Conservation (phyloP, 2,329 filamentous ascomycete genomes). For the Trichoderma sp. region DNA sequence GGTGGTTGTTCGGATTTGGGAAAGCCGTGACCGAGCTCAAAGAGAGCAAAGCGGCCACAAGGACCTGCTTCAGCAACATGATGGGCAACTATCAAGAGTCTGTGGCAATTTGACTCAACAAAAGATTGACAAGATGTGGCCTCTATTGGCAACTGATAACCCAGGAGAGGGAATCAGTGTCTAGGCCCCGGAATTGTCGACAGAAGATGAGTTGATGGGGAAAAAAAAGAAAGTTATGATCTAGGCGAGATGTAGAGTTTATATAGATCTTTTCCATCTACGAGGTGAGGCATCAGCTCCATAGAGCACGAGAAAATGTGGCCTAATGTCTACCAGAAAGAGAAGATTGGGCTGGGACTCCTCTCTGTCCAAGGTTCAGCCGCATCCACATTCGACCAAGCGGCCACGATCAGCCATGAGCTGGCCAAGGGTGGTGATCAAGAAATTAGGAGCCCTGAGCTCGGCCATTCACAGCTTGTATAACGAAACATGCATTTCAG, state of each 20-base stretch:
- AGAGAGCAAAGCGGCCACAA: slow-evolving; percentile 11
- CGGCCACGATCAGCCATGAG: slow-evolving; percentile 5
- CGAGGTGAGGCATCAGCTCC: background rate
- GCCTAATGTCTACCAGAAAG: background rate
- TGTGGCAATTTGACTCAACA: background rate
- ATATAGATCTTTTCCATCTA: background rate
- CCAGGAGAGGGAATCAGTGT: background rate
- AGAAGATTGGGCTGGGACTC: background rate
- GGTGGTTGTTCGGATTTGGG: slow-evolving; percentile 6
- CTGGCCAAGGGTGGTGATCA: background rate
- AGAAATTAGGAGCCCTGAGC: background rate
- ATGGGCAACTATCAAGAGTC: background rate
- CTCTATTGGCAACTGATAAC: background rate
- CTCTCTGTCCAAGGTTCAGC: background rate
- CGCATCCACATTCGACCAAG: slow-evolving; percentile 1
- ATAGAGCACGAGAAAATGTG: background rate
- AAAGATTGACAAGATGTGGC: background rate
- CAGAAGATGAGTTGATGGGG: background rate
- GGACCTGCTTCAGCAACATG: slow-evolving; percentile 18
- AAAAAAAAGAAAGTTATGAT: background rate
- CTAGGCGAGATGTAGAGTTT: background rate
- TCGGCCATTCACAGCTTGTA: slow-evolving; percentile 9
- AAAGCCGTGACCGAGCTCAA: slow-evolving; percentile 19
- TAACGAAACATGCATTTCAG: background rate
- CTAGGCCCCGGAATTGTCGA: background rate